Base-by-base conservation (phyloP, 2,329 filamentous ascomycete genomes). In the Rutstroemia sp. region DNA sequence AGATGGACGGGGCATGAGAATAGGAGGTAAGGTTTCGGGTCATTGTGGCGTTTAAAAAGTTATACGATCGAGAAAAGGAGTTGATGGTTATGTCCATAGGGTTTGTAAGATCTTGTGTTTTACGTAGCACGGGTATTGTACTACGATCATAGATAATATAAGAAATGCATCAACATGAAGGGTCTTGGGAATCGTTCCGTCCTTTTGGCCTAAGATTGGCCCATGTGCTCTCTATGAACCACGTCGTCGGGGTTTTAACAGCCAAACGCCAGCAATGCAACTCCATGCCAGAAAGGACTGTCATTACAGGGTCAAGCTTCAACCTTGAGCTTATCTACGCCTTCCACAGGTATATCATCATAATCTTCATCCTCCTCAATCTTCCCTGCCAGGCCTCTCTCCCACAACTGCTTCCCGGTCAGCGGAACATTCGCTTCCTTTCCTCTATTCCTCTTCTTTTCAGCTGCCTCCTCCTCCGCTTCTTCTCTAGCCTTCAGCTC, bases 361-460 rank as follows among this genome's bases (percentile, higher is more conserved):
- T 83, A 85, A 19, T 87, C 87, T 3, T 82, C 80, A 58, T 84
- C 83, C 65, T 85, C 83, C 47, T 86, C 85, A 60, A 72, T 78
- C 73, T 85, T 88, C 48, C 82, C 78, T 51, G 74, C 87, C 65
- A 92, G 71, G 27, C 88, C 88, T 51, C 78, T 79, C 76, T 92
- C 87, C 87, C 88, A 92, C 39, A 92, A 75, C 68, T 92, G 86
- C 67, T 76, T 84, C 17, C 88, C 89, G 1, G 88, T 86, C 63
- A 92, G 72, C 67, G 78, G 85, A 65, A 77, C 81, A 41, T 85
- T 80, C 16, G 88, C 83, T 59, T 89, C 88, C 76, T 89, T 94
- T 58, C 83, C 78, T 66, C 77, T 86, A 17, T 84, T 83, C 75
- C 89, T 87, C 73, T 89, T 91, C 73, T 89, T 82, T 73, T 95